A percentile compares a stretch with the other conserved stretches of the same genome.
Conservation (phyloP, 1,284 basidiomycete genomes). For the Wallemia ichthyophaga region DNA sequence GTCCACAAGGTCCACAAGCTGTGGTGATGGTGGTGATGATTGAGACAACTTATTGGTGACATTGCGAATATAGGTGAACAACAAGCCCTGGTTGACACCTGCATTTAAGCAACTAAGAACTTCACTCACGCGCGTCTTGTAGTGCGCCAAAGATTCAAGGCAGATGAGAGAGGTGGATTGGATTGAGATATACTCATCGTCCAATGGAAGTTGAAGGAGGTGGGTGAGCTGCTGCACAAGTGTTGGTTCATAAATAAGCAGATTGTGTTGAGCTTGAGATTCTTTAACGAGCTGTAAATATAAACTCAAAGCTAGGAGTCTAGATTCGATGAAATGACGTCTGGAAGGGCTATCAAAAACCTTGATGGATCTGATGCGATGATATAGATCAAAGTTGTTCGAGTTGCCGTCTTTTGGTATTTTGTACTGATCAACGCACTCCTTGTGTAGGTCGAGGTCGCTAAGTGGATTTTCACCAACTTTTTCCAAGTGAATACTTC, state of each 20-base stretch:
- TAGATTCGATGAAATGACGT: conserved; percentile 15
- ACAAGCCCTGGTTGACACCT: conserved; percentile 77
- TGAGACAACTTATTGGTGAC: not conserved
- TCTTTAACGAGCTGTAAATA: conserved; percentile 47
- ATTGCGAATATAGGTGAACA: conserved; percentile 22
- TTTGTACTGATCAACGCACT: conserved; percentile 35
- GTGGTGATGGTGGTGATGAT: conserved; percentile 1
- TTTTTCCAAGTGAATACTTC: not conserved
- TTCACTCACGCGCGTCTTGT: conserved; percentile 51
- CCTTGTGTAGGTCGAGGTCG: conserved; percentile 38
- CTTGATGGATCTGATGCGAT: conserved; percentile 47
- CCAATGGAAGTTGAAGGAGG: conserved; percentile 22
- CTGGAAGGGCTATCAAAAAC: not conserved
- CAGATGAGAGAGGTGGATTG: conserved; percentile 62
- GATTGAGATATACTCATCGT: conserved; percentile 23
- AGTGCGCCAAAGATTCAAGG: conserved; percentile 63
- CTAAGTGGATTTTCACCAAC: not conserved
- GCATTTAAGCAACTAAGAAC: conserved; percentile 75
- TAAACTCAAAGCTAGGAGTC: conserved; percentile 64
- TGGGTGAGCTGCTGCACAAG: conserved; percentile 64
- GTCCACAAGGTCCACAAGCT: conserved; percentile 37
- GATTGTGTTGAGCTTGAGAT: conserved; percentile 37
- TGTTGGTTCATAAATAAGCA: conserved; percentile 86
- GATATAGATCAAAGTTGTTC: conserved; percentile 45
- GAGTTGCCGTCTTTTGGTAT: conserved; percentile 33